Conservation (phyloP, 2,329 filamentous ascomycete species). For the Alternaria sp. region DNA sequence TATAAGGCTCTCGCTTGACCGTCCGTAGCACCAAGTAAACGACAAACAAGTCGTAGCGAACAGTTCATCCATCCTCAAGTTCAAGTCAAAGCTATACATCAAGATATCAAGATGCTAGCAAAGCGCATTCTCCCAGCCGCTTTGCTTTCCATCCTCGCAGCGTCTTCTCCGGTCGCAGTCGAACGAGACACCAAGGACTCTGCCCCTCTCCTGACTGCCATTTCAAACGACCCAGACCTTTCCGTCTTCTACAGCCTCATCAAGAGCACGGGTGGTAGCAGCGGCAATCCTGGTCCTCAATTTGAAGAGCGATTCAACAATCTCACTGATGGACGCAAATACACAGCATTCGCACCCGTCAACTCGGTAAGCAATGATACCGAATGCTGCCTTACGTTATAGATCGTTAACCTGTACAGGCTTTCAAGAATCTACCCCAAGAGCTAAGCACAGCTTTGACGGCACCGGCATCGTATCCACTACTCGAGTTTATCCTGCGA, state of each 20-base stretch:
- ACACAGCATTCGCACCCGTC: slow-evolving; percentile 1
- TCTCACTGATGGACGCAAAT: not conserved
- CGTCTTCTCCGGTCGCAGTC: not conserved
- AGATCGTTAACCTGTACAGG: not conserved
- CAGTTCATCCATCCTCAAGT: not conserved
- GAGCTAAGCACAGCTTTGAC: not conserved
- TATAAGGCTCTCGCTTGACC: not conserved
- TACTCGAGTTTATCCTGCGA: not conserved
- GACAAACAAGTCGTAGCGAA: not conserved
- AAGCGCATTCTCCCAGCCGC: not conserved
- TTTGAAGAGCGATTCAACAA: slow-evolving; percentile 6
- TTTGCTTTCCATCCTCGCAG: not conserved
- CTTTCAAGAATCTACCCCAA: not conserved
- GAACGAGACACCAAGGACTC: not conserved
- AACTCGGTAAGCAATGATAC: not conserved
- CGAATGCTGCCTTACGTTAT: not conserved
- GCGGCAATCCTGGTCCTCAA: not conserved
- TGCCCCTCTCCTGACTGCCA: not conserved
- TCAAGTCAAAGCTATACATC: not conserved
- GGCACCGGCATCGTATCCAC: not conserved
- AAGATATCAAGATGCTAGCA: not conserved
- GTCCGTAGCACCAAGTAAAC: not conserved
- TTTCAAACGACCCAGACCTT: not conserved
- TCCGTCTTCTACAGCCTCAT: slow-evolving; percentile 2
- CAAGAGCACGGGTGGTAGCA: slow-evolving; percentile 1